A percentile compares a stretch with the other conserved stretches of the same genome.
Conservation (phyloP, 23 red algal genomes). For the Cyanidioschyzon merolae region DNA sequence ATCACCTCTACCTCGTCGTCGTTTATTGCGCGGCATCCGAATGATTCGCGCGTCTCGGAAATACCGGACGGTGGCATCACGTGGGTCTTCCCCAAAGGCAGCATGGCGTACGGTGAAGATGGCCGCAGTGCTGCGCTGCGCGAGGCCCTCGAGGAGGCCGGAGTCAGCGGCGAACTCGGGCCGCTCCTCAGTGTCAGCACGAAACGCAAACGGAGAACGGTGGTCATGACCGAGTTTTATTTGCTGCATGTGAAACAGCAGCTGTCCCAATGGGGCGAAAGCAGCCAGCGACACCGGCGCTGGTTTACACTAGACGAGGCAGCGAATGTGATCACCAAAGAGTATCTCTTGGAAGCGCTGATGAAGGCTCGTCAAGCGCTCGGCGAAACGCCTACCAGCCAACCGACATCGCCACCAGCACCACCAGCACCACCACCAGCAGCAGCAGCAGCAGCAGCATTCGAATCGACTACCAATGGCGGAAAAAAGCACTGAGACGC, state of each 20-base stretch:
- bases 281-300: slow-evolving; percentile 6
- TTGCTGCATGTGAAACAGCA: slow-evolving; percentile 20
- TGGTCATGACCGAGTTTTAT: slow-evolving; percentile 12
- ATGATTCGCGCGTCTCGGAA: not conserved
- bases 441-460: not conserved
- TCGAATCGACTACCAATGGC: not conserved
- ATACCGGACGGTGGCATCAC: not conserved
- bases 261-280: slow-evolving; percentile 23
- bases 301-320: slow-evolving; percentile 31
- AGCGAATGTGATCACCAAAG: slow-evolving; percentile 19
- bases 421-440: not conserved
- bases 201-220: slow-evolving; percentile 22
- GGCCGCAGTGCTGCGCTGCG: slow-evolving; percentile 17
- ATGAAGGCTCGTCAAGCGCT: not conserved
- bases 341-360: slow-evolving; percentile 17
- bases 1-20: slow-evolving; percentile 20
- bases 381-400: not conserved
- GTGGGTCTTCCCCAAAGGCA: slow-evolving; percentile 26
- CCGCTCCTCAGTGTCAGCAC: slow-evolving; percentile 8
- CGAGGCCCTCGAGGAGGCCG: slow-evolving; percentile 27
- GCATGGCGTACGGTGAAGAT: slow-evolving; percentile 14
- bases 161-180: slow-evolving; percentile 29
- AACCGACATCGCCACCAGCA: not conserved
- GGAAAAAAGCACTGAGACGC: no score
- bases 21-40: not conserved